Percentiles rank a stretch among this genome's conserved stretches.
phyloP scores from a whole-genome alignment of 805 yeast genomes.

The Barnettozyma californica region DNA sequence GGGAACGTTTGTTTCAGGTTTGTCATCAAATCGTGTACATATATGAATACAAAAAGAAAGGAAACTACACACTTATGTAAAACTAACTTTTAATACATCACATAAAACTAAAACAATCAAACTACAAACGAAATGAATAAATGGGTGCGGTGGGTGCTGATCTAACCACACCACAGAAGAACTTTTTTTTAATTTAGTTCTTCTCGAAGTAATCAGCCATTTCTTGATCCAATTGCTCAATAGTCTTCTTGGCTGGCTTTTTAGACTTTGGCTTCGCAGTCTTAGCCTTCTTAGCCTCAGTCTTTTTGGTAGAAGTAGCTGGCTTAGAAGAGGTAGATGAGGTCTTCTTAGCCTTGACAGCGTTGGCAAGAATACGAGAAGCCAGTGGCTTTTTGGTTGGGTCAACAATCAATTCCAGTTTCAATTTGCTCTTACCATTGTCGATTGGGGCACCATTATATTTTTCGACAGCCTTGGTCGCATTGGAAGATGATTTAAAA shows the following conservation, averaged over 20 bases:
- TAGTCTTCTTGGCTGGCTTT: conserved; percentile 60
- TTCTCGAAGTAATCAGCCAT: conserved; percentile 90
- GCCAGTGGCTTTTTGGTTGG: conserved; percentile 74
- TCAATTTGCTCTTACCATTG: conserved; percentile 72
- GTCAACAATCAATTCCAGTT: conserved; percentile 77
- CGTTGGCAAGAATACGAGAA: conserved; percentile 60
- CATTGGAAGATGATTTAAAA: conserved; percentile 64
- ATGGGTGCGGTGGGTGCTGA: not conserved
- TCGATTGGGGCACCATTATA: conserved; percentile 94
- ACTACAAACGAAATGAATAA: not conserved
- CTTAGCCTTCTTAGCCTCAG: conserved; percentile 8
- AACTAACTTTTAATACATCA: not conserved
- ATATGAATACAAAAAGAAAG: not conserved
- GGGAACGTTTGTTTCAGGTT: too few species aligned
- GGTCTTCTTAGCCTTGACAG: conserved; percentile 12
- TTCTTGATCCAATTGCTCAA: conserved; percentile 94
- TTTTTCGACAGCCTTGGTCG: conserved; percentile 71
- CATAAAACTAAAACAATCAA: not conserved
- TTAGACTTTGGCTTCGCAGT: conserved; percentile 26
- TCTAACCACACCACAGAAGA: not conserved
- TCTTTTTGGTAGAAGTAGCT: conserved; percentile 9
- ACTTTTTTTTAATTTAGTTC: conserved; percentile 25
- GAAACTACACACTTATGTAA: not conserved
- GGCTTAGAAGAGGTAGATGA: conserved; percentile 15
- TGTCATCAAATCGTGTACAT: conserved; percentile 1